A percentile compares a stretch with the other conserved stretches of the same genome.
These are phyloP conservation scores for Xylariomycetidae sp. DNA, from an alignment of 2,329 filamentous ascomycete species.

Conservation along the genomic window DNA sequence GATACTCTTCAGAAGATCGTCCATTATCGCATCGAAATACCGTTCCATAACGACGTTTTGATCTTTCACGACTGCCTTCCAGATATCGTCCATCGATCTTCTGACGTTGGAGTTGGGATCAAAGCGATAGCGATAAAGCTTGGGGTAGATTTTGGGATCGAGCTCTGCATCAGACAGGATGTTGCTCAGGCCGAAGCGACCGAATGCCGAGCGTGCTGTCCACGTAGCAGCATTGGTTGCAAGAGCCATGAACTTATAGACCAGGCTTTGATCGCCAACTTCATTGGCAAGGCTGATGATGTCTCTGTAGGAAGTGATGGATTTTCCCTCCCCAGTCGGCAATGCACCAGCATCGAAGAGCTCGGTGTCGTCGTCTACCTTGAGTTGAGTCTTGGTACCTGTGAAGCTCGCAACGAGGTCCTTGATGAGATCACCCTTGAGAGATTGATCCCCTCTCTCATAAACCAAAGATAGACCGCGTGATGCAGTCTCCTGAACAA, in stretches of 20 bases:
- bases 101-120: constrained; percentile 93
- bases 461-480: constrained; percentile 89
- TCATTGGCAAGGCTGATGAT: constrained; percentile 95
- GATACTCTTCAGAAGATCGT: constrained; percentile 80
- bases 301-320: constrained; percentile 94
- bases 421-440: constrained; percentile 78
- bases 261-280: constrained; percentile 90
- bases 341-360: constrained; percentile 88
- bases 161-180: constrained; percentile 84
- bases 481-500: constrained; percentile 93
- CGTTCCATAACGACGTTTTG: constrained; percentile 68
- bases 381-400: constrained; percentile 67
- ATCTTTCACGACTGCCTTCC: constrained; percentile 93
- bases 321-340: constrained; percentile 83
- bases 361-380: constrained; percentile 86
- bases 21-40: constrained; percentile 85
- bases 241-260: constrained; percentile 98
- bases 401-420: constrained; percentile 90
- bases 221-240: constrained; percentile 95
- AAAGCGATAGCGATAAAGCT: constrained; percentile 89
- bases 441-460: constrained; percentile 76
- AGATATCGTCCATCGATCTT: constrained; percentile 95
- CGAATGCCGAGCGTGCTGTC: constrained; percentile 95
- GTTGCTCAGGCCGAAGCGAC: constrained; percentile 84
- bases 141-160: constrained; percentile 92